Percentiles rank a stretch among this genome's conserved stretches.
Evolutionary conservation across 768 basidiomycete genomes (phyloP).

Genomic region (Hydnomerulius pinastri): DNA sequence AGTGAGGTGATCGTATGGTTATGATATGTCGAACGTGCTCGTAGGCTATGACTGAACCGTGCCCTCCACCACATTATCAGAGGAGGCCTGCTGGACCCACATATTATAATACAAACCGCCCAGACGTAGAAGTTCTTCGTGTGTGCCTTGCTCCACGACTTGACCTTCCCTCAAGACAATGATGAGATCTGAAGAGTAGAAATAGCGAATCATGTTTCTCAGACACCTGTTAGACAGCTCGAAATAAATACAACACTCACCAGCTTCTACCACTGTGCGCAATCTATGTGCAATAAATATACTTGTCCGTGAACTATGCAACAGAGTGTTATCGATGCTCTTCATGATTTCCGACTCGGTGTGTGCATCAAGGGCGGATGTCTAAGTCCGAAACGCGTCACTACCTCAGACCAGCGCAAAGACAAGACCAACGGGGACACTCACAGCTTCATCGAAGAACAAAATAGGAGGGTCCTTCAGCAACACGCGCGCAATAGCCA

Average conservation of each 20-base stretch:
- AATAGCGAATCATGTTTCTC: background rate
- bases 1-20: background rate
- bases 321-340: constrained; percentile 81
- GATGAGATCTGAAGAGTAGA: constrained; percentile 66
- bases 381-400: constrained; percentile 47
- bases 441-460: constrained; percentile 97
- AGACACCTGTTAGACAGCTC: constrained; percentile 2
- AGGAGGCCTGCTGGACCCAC: constrained; percentile 76
- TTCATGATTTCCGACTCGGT: constrained; percentile 95
- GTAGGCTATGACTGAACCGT: constrained; percentile 3
- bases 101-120: constrained; percentile 77
- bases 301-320: constrained; percentile 82
- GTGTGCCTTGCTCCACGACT: constrained; percentile 92
- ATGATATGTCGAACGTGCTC: background rate
- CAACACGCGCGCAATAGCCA: constrained; percentile 91
- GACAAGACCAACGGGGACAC: constrained; percentile 28
- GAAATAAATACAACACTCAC: constrained; percentile 44
- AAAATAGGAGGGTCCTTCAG: constrained; percentile 94
- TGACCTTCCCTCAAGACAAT: constrained; percentile 91
- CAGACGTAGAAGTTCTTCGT: constrained; percentile 75
- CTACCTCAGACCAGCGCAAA: constrained; percentile 3
- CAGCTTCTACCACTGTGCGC: constrained; percentile 89
- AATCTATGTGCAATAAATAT: constrained; percentile 97
- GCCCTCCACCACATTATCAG: constrained; percentile 27
- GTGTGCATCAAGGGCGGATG: constrained; percentile 92